Base-by-base conservation (phyloP, 805 yeast species). In the Pichia phayaonensis region DNA sequence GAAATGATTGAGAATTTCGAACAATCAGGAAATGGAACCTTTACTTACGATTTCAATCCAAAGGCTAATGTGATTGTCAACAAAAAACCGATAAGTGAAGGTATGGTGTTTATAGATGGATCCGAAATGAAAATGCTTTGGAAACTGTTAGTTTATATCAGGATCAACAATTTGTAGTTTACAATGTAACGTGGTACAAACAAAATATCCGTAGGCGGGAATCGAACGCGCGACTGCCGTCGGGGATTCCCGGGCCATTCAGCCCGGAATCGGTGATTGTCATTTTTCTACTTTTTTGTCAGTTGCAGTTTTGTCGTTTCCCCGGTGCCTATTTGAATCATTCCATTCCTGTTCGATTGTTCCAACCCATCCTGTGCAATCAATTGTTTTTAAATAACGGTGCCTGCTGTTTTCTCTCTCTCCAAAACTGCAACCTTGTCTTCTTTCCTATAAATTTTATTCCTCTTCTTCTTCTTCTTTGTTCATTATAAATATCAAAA, bases 61-160 rank as follows among this genome's bases (percentile, higher is more conserved):
- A 21, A 18, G 7, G 23, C 24, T n/a, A 10, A 31, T 5, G 8
- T 21, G 5, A 26, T 15, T 23, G 8, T 21, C 34, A 16, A 40
- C 22, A 36, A 41, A 20, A 31, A 18, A 2, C 10, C 8, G 21
- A 22, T 36, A 34, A 23, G 21, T 13, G 26, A 40, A 18, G 42
- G 11, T 3, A n/a, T 47, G 3, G 34, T 29, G 4, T 43, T 47
- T 13, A 23, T 42, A 12, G 43, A 47, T 34, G 51, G 52, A 4
- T 20, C 31, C 13, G 36, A 36, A 18, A 50, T 53, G 40, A 39
- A 47, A 10, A 42, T 40, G 40, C 45, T 48, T 6, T 53, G 56
- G 54, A 45, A 47, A 22, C 12, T 53, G 29, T 12, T 40, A 8
- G 36, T 42, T 1, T 50, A 53, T 20, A 50, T 53, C 2, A 26